These are phyloP conservation scores for Vaccinium vitisidaea DNA, from an alignment of 148 eudicot species.

Conservation along the genomic window DNA sequence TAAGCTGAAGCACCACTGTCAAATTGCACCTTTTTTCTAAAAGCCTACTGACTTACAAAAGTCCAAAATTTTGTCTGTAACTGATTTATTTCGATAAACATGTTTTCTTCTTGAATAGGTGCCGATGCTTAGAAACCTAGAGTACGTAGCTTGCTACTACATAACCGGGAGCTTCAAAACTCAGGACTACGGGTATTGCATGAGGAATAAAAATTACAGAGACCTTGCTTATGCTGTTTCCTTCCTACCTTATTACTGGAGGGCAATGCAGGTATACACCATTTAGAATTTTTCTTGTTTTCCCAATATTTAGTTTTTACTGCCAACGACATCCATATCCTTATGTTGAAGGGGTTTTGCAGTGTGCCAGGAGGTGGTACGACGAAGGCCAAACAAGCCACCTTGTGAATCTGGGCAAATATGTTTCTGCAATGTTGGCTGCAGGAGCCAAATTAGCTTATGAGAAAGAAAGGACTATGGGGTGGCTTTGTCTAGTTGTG, in stretches of 20 bases:
- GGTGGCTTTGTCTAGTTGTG: constrained; percentile 70
- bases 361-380: constrained; percentile 98
- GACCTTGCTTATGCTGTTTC: constrained; percentile 95
- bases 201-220: constrained; percentile 55
- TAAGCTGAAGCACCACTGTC: constrained; percentile 22
- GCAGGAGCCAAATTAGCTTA: constrained; percentile 96
- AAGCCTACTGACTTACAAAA: background rate
- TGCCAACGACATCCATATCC: background rate
- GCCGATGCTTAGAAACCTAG: constrained; percentile 84
- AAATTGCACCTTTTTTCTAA: background rate
- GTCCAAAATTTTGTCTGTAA: background rate
- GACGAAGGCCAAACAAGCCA: constrained; percentile 92
- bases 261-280: constrained; percentile 89
- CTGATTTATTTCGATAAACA: background rate
- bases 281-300: constrained; percentile 9
- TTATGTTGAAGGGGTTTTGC: constrained; percentile 10
- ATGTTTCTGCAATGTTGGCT: constrained; percentile 97
- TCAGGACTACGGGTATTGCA: constrained; percentile 87
- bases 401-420: constrained; percentile 81
- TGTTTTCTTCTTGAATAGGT: constrained; percentile 40
- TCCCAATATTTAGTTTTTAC: background rate
- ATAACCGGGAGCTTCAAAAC: constrained; percentile 89
- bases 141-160: constrained; percentile 84
- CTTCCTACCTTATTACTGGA: constrained; percentile 94
- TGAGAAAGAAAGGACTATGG: constrained; percentile 64